Evolutionary conservation across 805 yeast genomes (phyloP).

Genomic region (Candida glaebosa): DNA sequence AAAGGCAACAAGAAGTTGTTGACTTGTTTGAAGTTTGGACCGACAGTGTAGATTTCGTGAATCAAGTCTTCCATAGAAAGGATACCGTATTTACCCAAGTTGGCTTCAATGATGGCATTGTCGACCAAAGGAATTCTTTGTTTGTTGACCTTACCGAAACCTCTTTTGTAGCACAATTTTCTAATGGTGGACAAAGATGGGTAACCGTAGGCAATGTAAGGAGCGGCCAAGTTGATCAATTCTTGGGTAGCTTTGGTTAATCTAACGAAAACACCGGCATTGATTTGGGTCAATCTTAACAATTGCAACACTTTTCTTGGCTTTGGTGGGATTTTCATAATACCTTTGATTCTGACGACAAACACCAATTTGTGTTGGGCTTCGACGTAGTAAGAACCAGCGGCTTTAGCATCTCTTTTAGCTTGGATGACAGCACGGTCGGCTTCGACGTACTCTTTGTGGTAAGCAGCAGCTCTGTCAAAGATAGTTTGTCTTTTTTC

Average conservation of each 20-base stretch:
- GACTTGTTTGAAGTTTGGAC: constrained; percentile 98
- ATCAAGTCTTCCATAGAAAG: constrained; percentile 88
- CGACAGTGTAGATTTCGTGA: constrained; percentile 94
- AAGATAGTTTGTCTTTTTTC: constrained; percentile 67
- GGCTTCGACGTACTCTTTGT: constrained; percentile 88
- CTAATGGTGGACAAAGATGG: constrained; percentile 89
- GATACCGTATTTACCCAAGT: constrained; percentile 90
- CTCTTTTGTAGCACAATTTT: constrained; percentile 95
- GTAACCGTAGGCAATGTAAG: constrained; percentile 97
- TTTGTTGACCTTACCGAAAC: constrained; percentile 95
- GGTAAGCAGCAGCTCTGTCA: constrained; percentile 96
- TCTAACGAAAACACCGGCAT: constrained; percentile 92
- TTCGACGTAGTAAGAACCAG: constrained; percentile 90
- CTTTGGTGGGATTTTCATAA: constrained; percentile 97
- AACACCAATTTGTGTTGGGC: constrained; percentile 94
- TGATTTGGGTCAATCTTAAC: constrained; percentile 89
- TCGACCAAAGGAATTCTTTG: constrained; percentile 90
- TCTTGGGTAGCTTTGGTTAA: constrained; percentile 94
- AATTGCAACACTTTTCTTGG: constrained; percentile 98
- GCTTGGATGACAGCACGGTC: constrained; percentile 85
- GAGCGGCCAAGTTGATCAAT: constrained; percentile 90
- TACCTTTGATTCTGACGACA: constrained; percentile 99
- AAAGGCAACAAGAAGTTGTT: constrained; percentile 98
- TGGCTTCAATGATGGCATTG: constrained; percentile 82
- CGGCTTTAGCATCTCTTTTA: constrained; percentile 90